A percentile compares a stretch with the other conserved stretches of the same genome.
phyloP scores from a whole-genome alignment of 2,329 filamentous ascomycete genomes.

The Pseudopithomyces maydicus region DNA sequence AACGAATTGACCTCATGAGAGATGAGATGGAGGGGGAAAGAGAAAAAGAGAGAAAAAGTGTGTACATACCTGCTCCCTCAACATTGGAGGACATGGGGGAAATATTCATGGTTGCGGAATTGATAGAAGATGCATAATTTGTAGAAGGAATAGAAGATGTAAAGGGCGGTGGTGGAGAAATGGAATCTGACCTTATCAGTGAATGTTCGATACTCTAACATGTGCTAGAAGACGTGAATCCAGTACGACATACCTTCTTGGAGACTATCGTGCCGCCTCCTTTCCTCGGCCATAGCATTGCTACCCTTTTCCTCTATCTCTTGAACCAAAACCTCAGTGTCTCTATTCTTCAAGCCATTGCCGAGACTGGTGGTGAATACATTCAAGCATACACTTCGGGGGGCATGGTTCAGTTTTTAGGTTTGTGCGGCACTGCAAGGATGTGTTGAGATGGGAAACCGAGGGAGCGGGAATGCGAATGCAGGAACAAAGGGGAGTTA shows the following conservation, averaged over 20 bases:
- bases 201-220: not conserved
- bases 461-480: conserved; percentile 15
- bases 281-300: conserved; percentile 23
- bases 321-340: conserved; percentile 26
- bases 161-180: not conserved
- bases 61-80: not conserved
- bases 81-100: conserved; percentile 1
- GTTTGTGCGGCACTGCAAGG: conserved; percentile 15
- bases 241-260: conserved; percentile 27
- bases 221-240: not conserved
- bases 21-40: not conserved
- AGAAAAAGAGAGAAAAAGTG: too few species aligned
- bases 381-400: conserved; percentile 44
- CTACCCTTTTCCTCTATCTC: conserved; percentile 16
- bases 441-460: conserved; percentile 6
- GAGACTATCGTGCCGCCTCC: conserved; percentile 31
- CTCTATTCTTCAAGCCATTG: conserved; percentile 23
- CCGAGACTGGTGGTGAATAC: conserved; percentile 41
- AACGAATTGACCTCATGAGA: not conserved
- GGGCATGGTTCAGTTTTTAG: conserved; percentile 32
- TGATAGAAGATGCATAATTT: not conserved
- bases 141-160: not conserved
- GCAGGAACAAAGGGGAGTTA: conserved; percentile 16
- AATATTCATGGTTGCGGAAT: conserved; percentile 3
- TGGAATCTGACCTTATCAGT: conserved; percentile 8